A percentile compares a stretch with the other conserved stretches of the same genome.
Conservation (phyloP, 1,139 yeast genomes). For the Sugiyamaella novakii region DNA sequence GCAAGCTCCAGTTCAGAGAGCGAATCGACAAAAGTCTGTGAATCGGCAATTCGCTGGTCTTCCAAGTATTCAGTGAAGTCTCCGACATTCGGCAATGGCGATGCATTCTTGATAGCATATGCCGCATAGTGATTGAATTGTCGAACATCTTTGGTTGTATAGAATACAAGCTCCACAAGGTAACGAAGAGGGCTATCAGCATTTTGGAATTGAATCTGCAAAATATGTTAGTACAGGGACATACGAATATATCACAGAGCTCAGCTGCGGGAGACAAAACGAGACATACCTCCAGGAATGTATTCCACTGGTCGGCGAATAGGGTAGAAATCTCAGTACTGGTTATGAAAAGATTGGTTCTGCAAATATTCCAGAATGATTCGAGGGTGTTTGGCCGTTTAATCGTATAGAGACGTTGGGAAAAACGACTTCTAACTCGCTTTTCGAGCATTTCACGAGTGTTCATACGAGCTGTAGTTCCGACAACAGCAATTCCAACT, state of each 20-base stretch:
- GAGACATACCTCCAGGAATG: slow-evolving; percentile 42
- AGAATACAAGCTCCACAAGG: slow-evolving; percentile 51
- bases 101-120: slow-evolving; percentile 48
- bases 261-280: neutral
- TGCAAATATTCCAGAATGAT: slow-evolving; percentile 41
- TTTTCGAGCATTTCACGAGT: slow-evolving; percentile 83
- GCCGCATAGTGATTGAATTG: slow-evolving; percentile 56
- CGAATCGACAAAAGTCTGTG: slow-evolving; percentile 44
- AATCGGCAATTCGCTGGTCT: slow-evolving; percentile 39
- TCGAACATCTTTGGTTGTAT: slow-evolving; percentile 61
- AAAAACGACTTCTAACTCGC: slow-evolving; percentile 85
- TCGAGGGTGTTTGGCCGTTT: slow-evolving; percentile 51
- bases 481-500: slow-evolving; percentile 81
- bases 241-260: neutral
- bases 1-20: slow-evolving; percentile 71
- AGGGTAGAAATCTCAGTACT: slow-evolving; percentile 23
- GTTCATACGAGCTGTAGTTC: slow-evolving; percentile 73
- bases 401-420: slow-evolving; percentile 71
- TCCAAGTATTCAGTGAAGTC: slow-evolving; percentile 36
- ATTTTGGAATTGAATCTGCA: slow-evolving; percentile 26
- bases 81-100: slow-evolving; percentile 41
- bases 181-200: slow-evolving; percentile 37
- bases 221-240: slow-evolving; percentile 1
- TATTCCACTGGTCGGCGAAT: slow-evolving; percentile 51
- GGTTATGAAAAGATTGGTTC: slow-evolving; percentile 36